Base-by-base conservation (phyloP, 176 grass and related monocot genomes). In the Oryza punctata region DNA sequence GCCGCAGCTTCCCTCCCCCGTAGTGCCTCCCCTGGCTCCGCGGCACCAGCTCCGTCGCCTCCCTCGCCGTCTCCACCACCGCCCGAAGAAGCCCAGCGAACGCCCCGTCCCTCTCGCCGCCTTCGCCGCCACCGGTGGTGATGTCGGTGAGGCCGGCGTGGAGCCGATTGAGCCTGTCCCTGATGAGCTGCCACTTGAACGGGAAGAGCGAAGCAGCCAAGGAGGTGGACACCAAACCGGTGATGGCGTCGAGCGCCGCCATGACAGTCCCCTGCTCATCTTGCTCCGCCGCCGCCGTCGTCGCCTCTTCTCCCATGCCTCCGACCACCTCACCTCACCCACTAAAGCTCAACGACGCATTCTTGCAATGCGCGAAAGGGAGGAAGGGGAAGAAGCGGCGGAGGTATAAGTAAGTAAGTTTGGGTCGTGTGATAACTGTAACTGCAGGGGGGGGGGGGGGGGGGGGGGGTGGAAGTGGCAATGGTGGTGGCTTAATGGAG, bases 1-100 rank as follows among this genome's bases (percentile, higher is more conserved):
- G 89, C 19, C 90, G 94, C 23, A 96, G 93, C 90, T 94, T 99
- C 11, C 93, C 97, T 37, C 97, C 91, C 10, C 60, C 75, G 37
- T 96, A 96, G 32, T 85, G 78, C 44, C 89, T 46, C 6, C 91
- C 91, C 69, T 78, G 68, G 85, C 97, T 94, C 69, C 84, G 84
- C 24, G 77, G 65, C 38, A 90, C 91, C 63, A 96, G 70, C 77
- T 77, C 65, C 44, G 32, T 77, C 33, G 83, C 80, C n/a, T 72
- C 83, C 1, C 69, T 1, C 0, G 79, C 78, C 0, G 88, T 85
- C 72, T 40, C 92, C 63, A 41, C 57, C 5, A 89, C 78, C 15
- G 40, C 67, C 14, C 72, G 84, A 13, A 96, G 52, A 37, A 99
- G 83, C 24, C 4, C 64, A 0, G 5, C 21, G 46, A 96, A 85